phyloP scores from a whole-genome alignment of 2,329 filamentous ascomycete genomes.

The Penicillium sp. region DNA sequence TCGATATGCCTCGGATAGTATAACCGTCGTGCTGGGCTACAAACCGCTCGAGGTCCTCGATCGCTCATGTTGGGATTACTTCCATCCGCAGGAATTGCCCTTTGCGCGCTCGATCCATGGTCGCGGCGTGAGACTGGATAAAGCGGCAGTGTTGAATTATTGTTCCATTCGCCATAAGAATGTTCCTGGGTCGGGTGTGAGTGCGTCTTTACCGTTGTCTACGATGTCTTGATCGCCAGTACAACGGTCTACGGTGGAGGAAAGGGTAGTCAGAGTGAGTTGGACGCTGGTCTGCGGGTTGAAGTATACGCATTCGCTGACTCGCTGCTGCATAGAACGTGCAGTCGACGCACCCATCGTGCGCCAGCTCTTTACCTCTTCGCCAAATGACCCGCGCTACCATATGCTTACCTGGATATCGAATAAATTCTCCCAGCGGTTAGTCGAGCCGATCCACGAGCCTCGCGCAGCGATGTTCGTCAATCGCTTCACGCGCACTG shows the following conservation, averaged over 20 bases:
- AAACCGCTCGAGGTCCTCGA: slow-evolving; percentile 73
- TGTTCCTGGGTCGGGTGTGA: slow-evolving; percentile 76
- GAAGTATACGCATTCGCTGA: background rate
- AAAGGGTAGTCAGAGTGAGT: slow-evolving; percentile 73
- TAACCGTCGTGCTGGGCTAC: slow-evolving; percentile 81
- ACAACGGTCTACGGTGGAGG: slow-evolving; percentile 74
- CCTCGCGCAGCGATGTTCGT: slow-evolving; percentile 81
- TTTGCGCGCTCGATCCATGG: slow-evolving; percentile 73
- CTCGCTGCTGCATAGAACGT: slow-evolving; percentile 58
- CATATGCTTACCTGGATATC: slow-evolving; percentile 88
- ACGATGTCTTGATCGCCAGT: slow-evolving; percentile 83
- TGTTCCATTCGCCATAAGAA: slow-evolving; percentile 69
- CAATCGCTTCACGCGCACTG: slow-evolving; percentile 79
- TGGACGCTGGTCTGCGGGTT: background rate
- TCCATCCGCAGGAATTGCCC: slow-evolving; percentile 78
- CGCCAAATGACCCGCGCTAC: slow-evolving; percentile 79
- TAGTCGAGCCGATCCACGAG: slow-evolving; percentile 66
- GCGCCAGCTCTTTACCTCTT: slow-evolving; percentile 77
- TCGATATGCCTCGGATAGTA: slow-evolving; percentile 80
- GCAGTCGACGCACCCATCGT: slow-evolving; percentile 77
- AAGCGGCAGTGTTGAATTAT: slow-evolving; percentile 81
- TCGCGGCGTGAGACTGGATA: slow-evolving; percentile 75
- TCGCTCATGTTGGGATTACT: slow-evolving; percentile 81
- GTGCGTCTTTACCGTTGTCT: slow-evolving; percentile 85
- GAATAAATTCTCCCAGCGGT: slow-evolving; percentile 65